Base-by-base conservation (phyloP, 305 asterid genomes). In the Rubia tinctorum region DNA sequence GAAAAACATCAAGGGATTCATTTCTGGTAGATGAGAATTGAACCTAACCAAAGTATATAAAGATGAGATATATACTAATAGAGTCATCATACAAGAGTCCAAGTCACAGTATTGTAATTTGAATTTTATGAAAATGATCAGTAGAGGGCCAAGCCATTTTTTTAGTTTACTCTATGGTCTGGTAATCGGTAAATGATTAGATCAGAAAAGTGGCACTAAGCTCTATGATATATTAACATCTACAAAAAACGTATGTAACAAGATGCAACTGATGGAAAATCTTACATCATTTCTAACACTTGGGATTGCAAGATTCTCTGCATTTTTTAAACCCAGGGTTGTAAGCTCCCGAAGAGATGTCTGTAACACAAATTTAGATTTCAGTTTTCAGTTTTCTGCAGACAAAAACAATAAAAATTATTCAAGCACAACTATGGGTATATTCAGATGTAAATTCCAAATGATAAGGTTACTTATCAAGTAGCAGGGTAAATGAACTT, bases 291-390 rank as follows among this genome's bases (percentile, higher is more conserved):
- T 91, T 82, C 99, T 72, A 71, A 83, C 86, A 80, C 97, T 94
- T 49, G 99, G 97, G 81, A 94, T 90, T 59, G 95, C 99, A 76
- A 94, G 96, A 70, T 84, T 89, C 85, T 94, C 97, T 2, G 99
- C 97, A 1, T 91, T 94, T 78, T 91, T 94, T 25, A 94, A 76
- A 75, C 98, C 98, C 64, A 94, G 89, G 76, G 92, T 75, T 59
- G 98, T 88, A 85, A 94, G 83, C 88, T 94, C 97, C 68, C 96
- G 86, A 8, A 91, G 86, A 75, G 96, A 84, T 64, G 98, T 91
- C 98, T 94, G 86, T 69, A 72, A 60, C 59, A 75, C 76, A 84
- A 77, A 86, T 23, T 45, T 73, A 47, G 75, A 79, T 73, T 42
- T 44, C 43, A 69, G 47, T 44, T 73, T 42, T 44, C 43, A 69